Evolutionary conservation across 2,329 filamentous ascomycete genomes (phyloP).

Genomic region (Colletotrichum sp.): DNA sequence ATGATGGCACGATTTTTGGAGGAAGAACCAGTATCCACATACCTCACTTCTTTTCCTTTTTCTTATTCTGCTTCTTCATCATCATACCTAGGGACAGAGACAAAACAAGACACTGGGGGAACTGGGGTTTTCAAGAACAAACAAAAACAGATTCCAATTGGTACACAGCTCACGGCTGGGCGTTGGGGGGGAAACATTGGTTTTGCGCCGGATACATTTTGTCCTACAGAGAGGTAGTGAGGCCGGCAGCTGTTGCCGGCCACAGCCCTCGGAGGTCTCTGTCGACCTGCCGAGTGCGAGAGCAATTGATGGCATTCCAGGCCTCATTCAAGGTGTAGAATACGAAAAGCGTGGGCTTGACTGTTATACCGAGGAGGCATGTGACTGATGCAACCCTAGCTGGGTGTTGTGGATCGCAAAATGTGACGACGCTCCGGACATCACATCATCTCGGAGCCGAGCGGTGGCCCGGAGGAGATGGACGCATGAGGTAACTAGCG

Average conservation of each 20-base stretch:
- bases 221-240: conserved; percentile 1
- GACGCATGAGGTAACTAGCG: not conserved
- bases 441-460: not conserved
- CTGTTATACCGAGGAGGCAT: not conserved
- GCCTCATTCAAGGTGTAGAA: not conserved
- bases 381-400: not conserved
- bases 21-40: conserved; percentile 9
- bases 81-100: conserved; percentile 9
- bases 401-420: not conserved
- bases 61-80: not conserved
- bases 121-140: conserved; percentile 8
- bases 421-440: not conserved
- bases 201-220: not conserved
- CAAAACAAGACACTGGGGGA: conserved; percentile 7
- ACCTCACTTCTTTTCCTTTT: not conserved
- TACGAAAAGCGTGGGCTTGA: not conserved
- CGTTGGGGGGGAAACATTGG: conserved; percentile 4
- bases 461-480: not conserved
- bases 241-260: not conserved
- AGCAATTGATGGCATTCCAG: conserved; percentile 9
- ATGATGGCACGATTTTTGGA: conserved; percentile 13
- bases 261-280: not conserved
- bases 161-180: conserved; percentile 3
- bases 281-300: not conserved
- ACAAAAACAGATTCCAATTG: not conserved